phyloP scores from a whole-genome alignment of 2,329 filamentous ascomycete genomes.

The Hypomyces rosellus region DNA sequence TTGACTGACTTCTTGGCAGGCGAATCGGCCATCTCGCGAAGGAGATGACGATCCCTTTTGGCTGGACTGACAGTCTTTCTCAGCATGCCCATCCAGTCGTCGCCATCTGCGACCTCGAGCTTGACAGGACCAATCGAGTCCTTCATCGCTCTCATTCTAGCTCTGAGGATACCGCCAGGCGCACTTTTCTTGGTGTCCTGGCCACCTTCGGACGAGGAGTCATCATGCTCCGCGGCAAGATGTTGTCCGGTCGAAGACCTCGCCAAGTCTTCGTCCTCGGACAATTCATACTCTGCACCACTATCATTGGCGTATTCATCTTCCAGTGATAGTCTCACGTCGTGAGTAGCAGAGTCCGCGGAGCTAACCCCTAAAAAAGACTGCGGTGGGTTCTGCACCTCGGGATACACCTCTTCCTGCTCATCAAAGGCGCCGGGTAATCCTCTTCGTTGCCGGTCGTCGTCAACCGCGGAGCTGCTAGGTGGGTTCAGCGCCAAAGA shows the following conservation, averaged over 20 bases:
- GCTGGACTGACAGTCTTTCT: constrained; percentile 90
- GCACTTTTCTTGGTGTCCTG: constrained; percentile 40
- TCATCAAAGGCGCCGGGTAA: constrained; percentile 79
- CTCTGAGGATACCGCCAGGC: constrained; percentile 56
- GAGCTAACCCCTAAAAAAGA: constrained; percentile 94
- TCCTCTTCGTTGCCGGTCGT: constrained; percentile 46
- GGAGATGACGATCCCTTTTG: constrained; percentile 79
- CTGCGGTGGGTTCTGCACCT: constrained; percentile 50
- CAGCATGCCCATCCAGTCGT: constrained; percentile 91
- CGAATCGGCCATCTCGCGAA: constrained; percentile 55
- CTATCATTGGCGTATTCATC: constrained; percentile 51
- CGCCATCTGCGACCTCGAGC: constrained; percentile 59
- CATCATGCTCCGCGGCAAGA: constrained; percentile 68
- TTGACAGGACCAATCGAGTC: constrained; percentile 52
- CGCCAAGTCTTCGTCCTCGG: constrained; percentile 66
- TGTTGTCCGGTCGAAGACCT: constrained; percentile 68
- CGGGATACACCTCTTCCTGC: constrained; percentile 47
- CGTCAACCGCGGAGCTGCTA: constrained; percentile 32
- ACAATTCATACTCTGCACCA: constrained; percentile 72
- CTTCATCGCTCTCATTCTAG: constrained; percentile 58
- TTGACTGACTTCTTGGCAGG: constrained; percentile 24
- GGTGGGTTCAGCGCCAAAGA: constrained; percentile 17
- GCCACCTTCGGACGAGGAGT: constrained; percentile 50
- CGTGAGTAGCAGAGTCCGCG: constrained; percentile 68
- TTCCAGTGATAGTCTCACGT: constrained; percentile 53